These are phyloP conservation scores for Phaffia tasmanica DNA, from an alignment of 768 basidiomycete genomes.

Conservation along the genomic window DNA sequence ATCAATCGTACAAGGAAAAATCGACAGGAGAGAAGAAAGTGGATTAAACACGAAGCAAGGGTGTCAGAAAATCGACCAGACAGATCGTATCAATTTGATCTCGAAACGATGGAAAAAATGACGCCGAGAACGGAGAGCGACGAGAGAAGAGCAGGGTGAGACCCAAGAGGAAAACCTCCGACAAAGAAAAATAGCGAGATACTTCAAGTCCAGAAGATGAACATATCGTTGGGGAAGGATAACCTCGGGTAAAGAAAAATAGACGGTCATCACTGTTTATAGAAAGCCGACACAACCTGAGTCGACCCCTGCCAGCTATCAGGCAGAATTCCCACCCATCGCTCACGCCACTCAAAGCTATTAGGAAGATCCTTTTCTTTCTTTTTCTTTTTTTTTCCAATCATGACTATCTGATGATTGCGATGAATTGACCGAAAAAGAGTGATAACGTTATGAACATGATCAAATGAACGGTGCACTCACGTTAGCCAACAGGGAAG, in stretches of 20 bases:
- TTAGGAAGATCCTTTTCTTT: not conserved
- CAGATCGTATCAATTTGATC: not conserved
- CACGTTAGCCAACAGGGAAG: constrained; percentile 36
- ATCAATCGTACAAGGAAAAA: not conserved
- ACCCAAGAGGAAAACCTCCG: too few species aligned
- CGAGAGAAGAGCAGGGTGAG: too few species aligned
- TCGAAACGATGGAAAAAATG: too few species aligned
- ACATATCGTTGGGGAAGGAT: not conserved
- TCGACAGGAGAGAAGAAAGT: not conserved
- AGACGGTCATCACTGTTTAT: not conserved
- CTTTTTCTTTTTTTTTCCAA: not conserved
- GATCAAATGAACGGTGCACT: constrained; percentile 32
- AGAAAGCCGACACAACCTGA: constrained; percentile 10
- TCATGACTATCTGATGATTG: not conserved
- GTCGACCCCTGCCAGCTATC: constrained; percentile 24
- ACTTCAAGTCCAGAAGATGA: too few species aligned
- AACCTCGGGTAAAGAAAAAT: not conserved
- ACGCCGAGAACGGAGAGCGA: too few species aligned
- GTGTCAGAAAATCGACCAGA: not conserved
- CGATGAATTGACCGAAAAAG: constrained; percentile 19
- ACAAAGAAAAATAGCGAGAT: too few species aligned
- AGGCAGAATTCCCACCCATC: constrained; percentile 23
- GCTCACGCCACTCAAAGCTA: too few species aligned
- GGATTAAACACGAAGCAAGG: not conserved
- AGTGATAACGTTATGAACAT: constrained; percentile 27